Conservation (phyloP, 495 filamentous ascomycete genomes). For the Penicillium goetzii region DNA sequence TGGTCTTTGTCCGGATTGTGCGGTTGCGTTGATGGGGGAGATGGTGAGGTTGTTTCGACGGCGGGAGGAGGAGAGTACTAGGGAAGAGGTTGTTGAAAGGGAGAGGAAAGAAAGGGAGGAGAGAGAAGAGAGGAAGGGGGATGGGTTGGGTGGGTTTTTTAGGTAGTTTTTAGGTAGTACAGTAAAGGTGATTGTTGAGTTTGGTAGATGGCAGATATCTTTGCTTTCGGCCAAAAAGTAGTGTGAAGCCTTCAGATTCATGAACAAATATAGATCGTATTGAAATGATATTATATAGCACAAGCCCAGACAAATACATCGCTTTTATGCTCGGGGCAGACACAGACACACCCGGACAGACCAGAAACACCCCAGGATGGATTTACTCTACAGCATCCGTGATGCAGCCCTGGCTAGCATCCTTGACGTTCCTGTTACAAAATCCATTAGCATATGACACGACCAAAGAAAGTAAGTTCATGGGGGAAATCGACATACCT, state of each 20-base stretch:
- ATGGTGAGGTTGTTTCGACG: neutral
- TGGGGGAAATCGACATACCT: no score
- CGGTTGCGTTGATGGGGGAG: neutral
- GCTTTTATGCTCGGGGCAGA: constrained; percentile 29
- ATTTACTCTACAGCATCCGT: constrained; percentile 49
- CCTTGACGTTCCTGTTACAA: constrained; percentile 63
- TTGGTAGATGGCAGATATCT: no score
- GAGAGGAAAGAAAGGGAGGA: neutral
- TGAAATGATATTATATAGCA: constrained; percentile 34
- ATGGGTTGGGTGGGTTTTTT: neutral
- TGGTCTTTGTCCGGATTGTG: constrained; percentile 10
- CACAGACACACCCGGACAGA: constrained; percentile 10
- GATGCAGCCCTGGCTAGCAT: constrained; percentile 68
- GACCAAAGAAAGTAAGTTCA: no score
- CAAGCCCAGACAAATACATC: constrained; percentile 28
- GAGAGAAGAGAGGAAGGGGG: neutral
- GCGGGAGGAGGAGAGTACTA: neutral
- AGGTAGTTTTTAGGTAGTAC: neutral
- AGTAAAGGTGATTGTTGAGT: no score
- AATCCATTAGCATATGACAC: no score
- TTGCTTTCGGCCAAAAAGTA: no score
- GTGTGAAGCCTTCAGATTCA: no score
- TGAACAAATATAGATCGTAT: constrained; percentile 8
- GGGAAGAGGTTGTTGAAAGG: neutral
- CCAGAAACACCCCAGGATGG: constrained; percentile 10